Evolutionary conservation across 495 filamentous ascomycete genomes (phyloP).

Genomic region (Xylaria acuta): DNA sequence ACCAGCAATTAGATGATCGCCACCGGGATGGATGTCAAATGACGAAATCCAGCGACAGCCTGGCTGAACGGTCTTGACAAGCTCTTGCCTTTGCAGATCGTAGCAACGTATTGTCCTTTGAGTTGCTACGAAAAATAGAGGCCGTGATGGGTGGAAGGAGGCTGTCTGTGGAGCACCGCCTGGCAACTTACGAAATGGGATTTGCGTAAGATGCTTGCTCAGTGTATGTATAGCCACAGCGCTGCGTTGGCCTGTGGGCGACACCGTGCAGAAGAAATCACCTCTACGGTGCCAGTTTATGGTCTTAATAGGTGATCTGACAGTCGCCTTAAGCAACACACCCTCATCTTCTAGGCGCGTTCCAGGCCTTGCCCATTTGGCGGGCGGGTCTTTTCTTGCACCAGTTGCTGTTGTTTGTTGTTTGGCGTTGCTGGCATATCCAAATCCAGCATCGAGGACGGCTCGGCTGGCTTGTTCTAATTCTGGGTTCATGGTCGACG

Average conservation of each 20-base stretch:
- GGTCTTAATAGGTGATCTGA: conserved; percentile 85
- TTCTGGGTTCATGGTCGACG: conserved; percentile 71
- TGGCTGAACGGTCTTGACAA: conserved; percentile 89
- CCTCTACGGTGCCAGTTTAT: conserved; percentile 93
- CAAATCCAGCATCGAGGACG: conserved; percentile 84
- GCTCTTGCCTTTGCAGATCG: conserved; percentile 85
- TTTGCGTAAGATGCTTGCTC: conserved; percentile 91
- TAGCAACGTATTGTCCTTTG: conserved; percentile 90
- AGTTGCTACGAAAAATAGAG: conserved; percentile 94
- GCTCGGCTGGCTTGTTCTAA: conserved; percentile 75
- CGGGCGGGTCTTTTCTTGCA: conserved; percentile 74
- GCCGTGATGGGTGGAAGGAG: conserved; percentile 91
- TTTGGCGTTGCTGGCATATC: conserved; percentile 77
- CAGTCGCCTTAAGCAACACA: conserved; percentile 75
- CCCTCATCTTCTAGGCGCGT: conserved; percentile 75
- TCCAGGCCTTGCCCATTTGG: conserved; percentile 82
- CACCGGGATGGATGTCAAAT: conserved; percentile 89
- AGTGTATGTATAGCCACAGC: conserved; percentile 96
- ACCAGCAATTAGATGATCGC: conserved; percentile 91
- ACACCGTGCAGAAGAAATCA: conserved; percentile 93
- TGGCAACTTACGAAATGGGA: conserved; percentile 83
- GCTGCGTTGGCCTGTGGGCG: conserved; percentile 74
- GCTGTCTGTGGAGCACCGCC: conserved; percentile 85
- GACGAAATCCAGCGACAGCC: conserved; percentile 94
- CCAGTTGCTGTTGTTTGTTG: conserved; percentile 58